phyloP scores from a whole-genome alignment of 2,329 filamentous ascomycete genomes.

The Juglanconis oblonga region DNA sequence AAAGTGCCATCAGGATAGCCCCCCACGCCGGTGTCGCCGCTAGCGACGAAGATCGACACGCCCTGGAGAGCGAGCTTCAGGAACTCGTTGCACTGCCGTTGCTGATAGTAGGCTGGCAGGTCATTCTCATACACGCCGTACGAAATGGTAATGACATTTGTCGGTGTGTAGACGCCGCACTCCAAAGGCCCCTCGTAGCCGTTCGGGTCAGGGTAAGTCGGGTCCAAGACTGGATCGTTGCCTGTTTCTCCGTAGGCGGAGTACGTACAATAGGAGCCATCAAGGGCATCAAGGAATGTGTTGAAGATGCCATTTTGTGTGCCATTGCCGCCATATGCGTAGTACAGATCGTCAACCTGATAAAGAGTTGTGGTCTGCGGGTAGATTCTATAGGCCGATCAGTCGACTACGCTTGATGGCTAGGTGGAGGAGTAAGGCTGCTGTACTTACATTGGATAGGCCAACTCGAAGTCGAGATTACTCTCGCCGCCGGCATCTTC shows the following conservation, averaged over 20 bases:
- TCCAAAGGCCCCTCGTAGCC: slow-evolving; percentile 45
- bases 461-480: slow-evolving; percentile 6
- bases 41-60: slow-evolving; percentile 45
- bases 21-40: slow-evolving; percentile 46
- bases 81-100: slow-evolving; percentile 48
- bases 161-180: slow-evolving; percentile 40
- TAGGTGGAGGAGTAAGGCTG: not conserved
- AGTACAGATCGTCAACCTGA: slow-evolving; percentile 41
- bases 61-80: slow-evolving; percentile 51
- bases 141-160: slow-evolving; percentile 55
- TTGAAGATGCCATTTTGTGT: slow-evolving; percentile 6
- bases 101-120: slow-evolving; percentile 52
- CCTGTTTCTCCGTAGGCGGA: slow-evolving; percentile 46
- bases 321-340: slow-evolving; percentile 25
- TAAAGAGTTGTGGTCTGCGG: slow-evolving; percentile 36
- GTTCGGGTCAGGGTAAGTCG: slow-evolving; percentile 44
- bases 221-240: slow-evolving; percentile 40
- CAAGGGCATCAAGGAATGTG: slow-evolving; percentile 47
- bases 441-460: slow-evolving; percentile 6
- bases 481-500: slow-evolving; percentile 8
- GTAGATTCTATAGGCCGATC: slow-evolving; percentile 26
- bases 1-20: slow-evolving; percentile 2
- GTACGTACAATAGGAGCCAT: slow-evolving; percentile 49
- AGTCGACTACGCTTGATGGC: not conserved
- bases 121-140: slow-evolving; percentile 54